Evolutionary conservation across 768 basidiomycete genomes (phyloP), one percentile per base, ranked within the genome.

Genomic region (Chalciporus pseudorubinellus): DNA sequence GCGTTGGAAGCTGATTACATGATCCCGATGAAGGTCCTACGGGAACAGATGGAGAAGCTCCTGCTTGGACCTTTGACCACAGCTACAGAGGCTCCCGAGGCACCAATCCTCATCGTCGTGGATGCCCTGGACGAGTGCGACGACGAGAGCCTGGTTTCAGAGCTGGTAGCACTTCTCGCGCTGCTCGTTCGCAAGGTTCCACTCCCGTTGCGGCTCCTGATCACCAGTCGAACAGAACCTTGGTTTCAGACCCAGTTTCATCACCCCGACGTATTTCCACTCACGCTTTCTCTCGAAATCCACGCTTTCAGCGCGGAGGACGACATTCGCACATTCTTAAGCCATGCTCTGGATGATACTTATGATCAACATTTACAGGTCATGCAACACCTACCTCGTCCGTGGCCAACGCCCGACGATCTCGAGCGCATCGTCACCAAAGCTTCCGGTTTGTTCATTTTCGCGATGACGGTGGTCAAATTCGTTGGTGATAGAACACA

Each of bases 71-170:
- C 67, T 13, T 48, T 62, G 19, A 52, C 46, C 5, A 51, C 45
- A 5, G 51, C 51, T 12, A 50, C 48, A 1, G 61, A 57, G 34
- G 42, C 47, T 1, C 52, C 50, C 0, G 36, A 41, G 3, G 48
- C 56, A 18, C 60, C 60, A 0, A 36, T 64, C 9, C 41, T 69
- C 4, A 56, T 69, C 8, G 9, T 63, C 10, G 21, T 64, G 6
- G 62, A 63, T 41, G 59, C 62, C 3, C 62, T 63, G 6, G 62
- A 63, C 19, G 63, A 65, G 9, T 69, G 67, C 36, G 63, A 65
- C 8, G 58, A 63, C 33, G 57, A 53, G 21, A 52, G 53, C 16
- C 61, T 65, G 12, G 67, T 62, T 18, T 57, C 55, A 12, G 65
- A 63, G 21, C 61, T 69, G 22, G 48, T 69, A 0, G 24, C 59